A percentile compares a stretch with the other conserved stretches of the same genome.
Conservation (phyloP, 1,139 yeast genomes). For the Blastobotrys persicus region DNA sequence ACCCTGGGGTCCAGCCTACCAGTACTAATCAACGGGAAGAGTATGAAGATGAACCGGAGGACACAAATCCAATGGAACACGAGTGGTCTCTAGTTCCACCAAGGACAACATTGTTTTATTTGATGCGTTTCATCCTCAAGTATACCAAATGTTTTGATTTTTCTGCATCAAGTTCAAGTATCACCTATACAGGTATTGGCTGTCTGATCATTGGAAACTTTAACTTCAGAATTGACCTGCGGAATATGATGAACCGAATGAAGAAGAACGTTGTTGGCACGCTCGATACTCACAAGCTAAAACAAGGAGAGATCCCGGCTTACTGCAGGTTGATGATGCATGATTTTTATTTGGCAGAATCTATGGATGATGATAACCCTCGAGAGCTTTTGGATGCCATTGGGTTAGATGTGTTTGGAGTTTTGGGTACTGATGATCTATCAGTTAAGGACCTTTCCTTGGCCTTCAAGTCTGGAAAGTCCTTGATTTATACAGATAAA, state of each 20-base stretch:
- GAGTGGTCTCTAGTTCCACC: constrained; percentile 30
- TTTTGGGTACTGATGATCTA: constrained; percentile 33
- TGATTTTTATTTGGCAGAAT: constrained; percentile 33
- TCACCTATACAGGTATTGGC: constrained; percentile 29
- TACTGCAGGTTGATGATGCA: constrained; percentile 27
- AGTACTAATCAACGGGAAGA: constrained; percentile 7
- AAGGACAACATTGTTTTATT: constrained; percentile 25
- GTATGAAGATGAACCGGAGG: constrained; percentile 19
- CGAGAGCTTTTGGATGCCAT: constrained; percentile 35
- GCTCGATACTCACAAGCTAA: constrained; percentile 32
- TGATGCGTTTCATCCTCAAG: constrained; percentile 30
- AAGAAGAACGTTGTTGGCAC: constrained; percentile 36
- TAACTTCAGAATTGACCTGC: constrained; percentile 31
- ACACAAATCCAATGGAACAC: constrained; percentile 9
- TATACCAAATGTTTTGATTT: constrained; percentile 33
- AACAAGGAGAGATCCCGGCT: constrained; percentile 34
- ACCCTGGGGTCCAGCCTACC: constrained; percentile 21
- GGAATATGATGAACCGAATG: constrained; percentile 20
- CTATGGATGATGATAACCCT: constrained; percentile 31
- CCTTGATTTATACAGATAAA: constrained; percentile 27
- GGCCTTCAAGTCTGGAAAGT: constrained; percentile 33
- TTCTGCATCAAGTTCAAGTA: constrained; percentile 27
- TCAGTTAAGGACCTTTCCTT: constrained; percentile 37
- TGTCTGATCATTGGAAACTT: constrained; percentile 34
- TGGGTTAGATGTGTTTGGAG: constrained; percentile 35